A percentile compares a stretch with the other conserved stretches of the same genome.
Evolutionary conservation across 805 yeast species (phyloP).

Genomic region (Sugiyamaella chiloensis): DNA sequence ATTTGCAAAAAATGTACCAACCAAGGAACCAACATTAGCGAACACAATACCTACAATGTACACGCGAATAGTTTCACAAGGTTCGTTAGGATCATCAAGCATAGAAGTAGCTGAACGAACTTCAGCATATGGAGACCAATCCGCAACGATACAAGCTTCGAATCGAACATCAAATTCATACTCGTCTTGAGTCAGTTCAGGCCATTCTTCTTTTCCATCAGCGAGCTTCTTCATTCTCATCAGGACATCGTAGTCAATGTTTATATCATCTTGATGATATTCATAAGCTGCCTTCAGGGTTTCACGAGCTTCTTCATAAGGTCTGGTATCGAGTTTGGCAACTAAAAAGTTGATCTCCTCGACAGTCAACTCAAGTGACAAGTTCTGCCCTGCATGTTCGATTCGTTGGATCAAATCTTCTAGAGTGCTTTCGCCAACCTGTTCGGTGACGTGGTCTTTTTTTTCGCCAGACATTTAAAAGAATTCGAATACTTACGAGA

Average conservation of each 20-base stretch:
- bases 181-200: not conserved
- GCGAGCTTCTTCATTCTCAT: not conserved
- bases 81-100: conserved; percentile 45
- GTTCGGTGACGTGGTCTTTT: too few species aligned
- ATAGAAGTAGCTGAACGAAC: conserved; percentile 48
- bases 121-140: conserved; percentile 54
- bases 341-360: conserved; percentile 11
- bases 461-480: too few species aligned
- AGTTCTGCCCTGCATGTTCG: too few species aligned
- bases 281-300: conserved; percentile 40
- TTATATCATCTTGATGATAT: conserved; percentile 47
- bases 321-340: conserved; percentile 2
- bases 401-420: too few species aligned
- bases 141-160: conserved; percentile 40
- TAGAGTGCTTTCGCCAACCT: too few species aligned
- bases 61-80: conserved; percentile 51
- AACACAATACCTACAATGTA: conserved; percentile 50
- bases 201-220: conserved; percentile 29
- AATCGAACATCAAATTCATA: conserved; percentile 23
- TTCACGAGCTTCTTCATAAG: conserved; percentile 38
- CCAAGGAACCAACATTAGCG: conserved; percentile 51
- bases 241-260: conserved; percentile 35
- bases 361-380: conserved; percentile 8
- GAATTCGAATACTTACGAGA: too few species aligned
- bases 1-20: conserved; percentile 55